Base-by-base conservation (phyloP, 805 yeast species). In the Kluyveromyces lactis region DNA sequence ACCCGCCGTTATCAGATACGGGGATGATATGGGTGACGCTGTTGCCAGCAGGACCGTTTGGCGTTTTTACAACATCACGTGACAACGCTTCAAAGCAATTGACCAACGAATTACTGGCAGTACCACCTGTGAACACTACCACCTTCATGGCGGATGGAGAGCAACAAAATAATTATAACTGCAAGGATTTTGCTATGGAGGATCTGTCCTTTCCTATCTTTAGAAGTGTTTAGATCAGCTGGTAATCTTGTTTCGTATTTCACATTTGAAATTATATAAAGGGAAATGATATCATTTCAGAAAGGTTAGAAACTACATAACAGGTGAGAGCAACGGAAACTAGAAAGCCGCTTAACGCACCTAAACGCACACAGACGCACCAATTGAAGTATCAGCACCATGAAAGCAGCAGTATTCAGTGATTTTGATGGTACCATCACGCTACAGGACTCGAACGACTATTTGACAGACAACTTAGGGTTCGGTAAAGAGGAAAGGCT, bases 371-470 rank as follows among this genome's bases (percentile, higher is more conserved):
- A n/a, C n/a, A n/a, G n/a, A n/a, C n/a, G n/a, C n/a, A n/a, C n/a
- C n/a, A n/a, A n/a, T n/a, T n/a, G n/a, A n/a, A n/a, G n/a, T n/a
- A 24, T 12, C 27, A 9, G 12, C 27, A 24, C 31, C 9, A 41
- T 18, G 17, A 60, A 60, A 46, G 90, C 95, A 34, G 86, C 92
- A 53, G 82, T 92, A 31, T 92, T 92, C 69, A 84, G 97, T 31
- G 99, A 92, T 62, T 92, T 94, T 77, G 99, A 92, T 60, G 99
- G 99, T 21, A 92, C 98, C 2, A 92, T 92, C 47, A 92, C 98
- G 10, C 67, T 84, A 43, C 95, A 90, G 60, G 99, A 92, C 61
- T 84, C 95, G 43, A 92, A 92, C 60, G 97, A 92, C 62, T 83
- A 71, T 59, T 67, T 92, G 46, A 89, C 97, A 7, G 97, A 92